These are phyloP conservation scores for Perkinsela sp. DNA, from an alignment of 208 protist genomes.

Conservation along the genomic window DNA sequence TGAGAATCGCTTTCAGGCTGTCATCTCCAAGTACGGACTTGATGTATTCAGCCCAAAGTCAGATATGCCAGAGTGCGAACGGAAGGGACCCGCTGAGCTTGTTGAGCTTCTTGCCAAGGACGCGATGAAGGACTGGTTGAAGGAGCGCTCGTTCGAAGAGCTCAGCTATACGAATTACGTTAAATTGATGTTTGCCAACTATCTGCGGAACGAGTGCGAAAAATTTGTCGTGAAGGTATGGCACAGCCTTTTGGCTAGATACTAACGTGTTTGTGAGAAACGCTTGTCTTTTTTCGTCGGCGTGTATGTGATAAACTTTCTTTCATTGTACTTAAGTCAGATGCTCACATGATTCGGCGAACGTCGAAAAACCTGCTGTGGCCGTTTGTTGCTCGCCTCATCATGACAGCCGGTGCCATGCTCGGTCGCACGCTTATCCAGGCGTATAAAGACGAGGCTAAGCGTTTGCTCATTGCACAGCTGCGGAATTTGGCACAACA, in stretches of 20 bases:
- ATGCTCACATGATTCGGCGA: not conserved
- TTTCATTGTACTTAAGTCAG: no score
- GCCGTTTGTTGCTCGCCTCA: not conserved
- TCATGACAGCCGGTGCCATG: not conserved
- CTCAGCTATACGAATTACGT: slow-evolving; percentile 42
- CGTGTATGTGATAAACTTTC: no score
- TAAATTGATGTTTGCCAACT: slow-evolving; percentile 30
- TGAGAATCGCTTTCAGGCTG: slow-evolving; percentile 39
- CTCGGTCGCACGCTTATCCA: not conserved
- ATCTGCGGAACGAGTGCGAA: slow-evolving; percentile 29
- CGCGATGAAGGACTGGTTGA: slow-evolving; percentile 58
- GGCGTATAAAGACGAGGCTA: not conserved
- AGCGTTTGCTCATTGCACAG: not conserved
- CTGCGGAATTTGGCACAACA: not conserved
- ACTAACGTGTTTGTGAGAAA: not conserved
- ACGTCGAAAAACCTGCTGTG: not conserved
- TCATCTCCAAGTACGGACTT: slow-evolving; percentile 39
- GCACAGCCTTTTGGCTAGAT: slow-evolving; percentile 4
- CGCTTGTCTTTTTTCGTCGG: not conserved
- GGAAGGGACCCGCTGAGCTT: slow-evolving; percentile 20
- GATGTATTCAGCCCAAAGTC: slow-evolving; percentile 19
- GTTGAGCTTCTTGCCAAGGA: slow-evolving; percentile 42
- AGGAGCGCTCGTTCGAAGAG: slow-evolving; percentile 30
- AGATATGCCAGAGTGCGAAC: slow-evolving; percentile 6
- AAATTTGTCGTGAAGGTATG: slow-evolving; percentile 28